Conservation (phyloP, 768 basidiomycete genomes). For the Hebeloma cylindrosporum region DNA sequence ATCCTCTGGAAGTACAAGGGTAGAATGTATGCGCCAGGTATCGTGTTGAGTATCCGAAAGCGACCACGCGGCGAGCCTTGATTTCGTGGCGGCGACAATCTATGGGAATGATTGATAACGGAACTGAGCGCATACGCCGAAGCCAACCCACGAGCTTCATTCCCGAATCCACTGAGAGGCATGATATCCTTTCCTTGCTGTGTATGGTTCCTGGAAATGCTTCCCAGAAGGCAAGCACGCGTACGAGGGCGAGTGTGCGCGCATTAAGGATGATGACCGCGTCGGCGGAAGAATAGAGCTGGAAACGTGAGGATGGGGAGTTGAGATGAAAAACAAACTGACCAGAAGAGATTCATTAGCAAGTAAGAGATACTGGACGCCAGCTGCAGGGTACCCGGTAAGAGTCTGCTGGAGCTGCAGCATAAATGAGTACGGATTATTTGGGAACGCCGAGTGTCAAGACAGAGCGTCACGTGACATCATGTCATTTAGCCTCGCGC, state of each 20-base stretch:
- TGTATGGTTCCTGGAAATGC: conserved; percentile 66
- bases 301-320: conserved; percentile 11
- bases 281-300: conserved; percentile 77
- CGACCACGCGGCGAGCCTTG: conserved; percentile 76
- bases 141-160: conserved; percentile 72
- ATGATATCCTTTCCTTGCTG: conserved; percentile 48
- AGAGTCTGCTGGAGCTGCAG: conserved; percentile 40
- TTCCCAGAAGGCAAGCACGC: conserved; percentile 77
- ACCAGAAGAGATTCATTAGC: conserved; percentile 60
- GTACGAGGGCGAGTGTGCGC: conserved; percentile 58
- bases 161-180: conserved; percentile 69
- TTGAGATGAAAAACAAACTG: conserved; percentile 26
- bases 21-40: conserved; percentile 81
- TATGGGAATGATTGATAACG: conserved; percentile 30
- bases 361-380: conserved; percentile 58
- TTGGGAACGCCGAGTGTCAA: background rate
- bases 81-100: conserved; percentile 73
- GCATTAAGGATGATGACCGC: conserved; percentile 72
- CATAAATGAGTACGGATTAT: conserved; percentile 25
- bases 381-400: conserved; percentile 51
- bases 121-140: conserved; percentile 2
- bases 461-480: conserved; percentile 18
- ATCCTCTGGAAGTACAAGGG: conserved; percentile 60
- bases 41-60: conserved; percentile 63
- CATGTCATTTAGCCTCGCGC: conserved; percentile 18